A percentile compares a stretch with the other conserved stretches of the same genome.
These are phyloP conservation scores for Viola pubescens DNA, from an alignment of 441 rosid genomes.

Conservation along the genomic window DNA sequence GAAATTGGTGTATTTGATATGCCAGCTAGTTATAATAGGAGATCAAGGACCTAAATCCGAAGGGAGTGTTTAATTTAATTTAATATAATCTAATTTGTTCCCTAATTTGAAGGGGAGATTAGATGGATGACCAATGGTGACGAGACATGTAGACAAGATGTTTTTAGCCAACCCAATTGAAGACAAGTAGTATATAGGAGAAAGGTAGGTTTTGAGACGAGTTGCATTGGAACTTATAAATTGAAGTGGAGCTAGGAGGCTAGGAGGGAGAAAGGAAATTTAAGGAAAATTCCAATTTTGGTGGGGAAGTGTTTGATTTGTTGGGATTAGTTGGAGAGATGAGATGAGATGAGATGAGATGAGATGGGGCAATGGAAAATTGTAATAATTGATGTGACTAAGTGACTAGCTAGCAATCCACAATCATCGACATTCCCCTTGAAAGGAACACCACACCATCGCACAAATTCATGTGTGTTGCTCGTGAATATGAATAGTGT, in stretches of 20 bases:
- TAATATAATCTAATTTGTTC: conserved; percentile 3
- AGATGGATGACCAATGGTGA: conserved; percentile 10
- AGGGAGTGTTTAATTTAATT: conserved; percentile 1
- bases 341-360: background rate
- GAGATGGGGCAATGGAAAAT: conserved; percentile 6
- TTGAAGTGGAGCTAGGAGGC: background rate
- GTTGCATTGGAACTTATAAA: conserved; percentile 6
- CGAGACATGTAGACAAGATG: conserved; percentile 5
- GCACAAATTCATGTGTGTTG: background rate
- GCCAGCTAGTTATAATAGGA: conserved; percentile 21
- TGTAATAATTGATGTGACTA: conserved; percentile 28
- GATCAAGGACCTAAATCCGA: background rate
- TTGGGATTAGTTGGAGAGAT: background rate
- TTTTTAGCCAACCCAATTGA: background rate
- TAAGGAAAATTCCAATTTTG: conserved; percentile 23
- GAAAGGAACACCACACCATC: conserved; percentile 10
- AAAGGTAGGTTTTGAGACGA: conserved; percentile 9
- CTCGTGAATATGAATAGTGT: background rate
- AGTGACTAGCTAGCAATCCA: conserved; percentile 28
- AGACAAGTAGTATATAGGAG: conserved; percentile 1
- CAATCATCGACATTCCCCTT: conserved; percentile 25
- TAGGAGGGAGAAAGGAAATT: no score
- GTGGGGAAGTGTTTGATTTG: conserved; percentile 16
- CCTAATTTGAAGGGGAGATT: conserved; percentile 3
- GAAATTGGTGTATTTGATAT: conserved; percentile 14